Conservation (phyloP, 331 rosid genomes). For the Arachis monticola region DNA sequence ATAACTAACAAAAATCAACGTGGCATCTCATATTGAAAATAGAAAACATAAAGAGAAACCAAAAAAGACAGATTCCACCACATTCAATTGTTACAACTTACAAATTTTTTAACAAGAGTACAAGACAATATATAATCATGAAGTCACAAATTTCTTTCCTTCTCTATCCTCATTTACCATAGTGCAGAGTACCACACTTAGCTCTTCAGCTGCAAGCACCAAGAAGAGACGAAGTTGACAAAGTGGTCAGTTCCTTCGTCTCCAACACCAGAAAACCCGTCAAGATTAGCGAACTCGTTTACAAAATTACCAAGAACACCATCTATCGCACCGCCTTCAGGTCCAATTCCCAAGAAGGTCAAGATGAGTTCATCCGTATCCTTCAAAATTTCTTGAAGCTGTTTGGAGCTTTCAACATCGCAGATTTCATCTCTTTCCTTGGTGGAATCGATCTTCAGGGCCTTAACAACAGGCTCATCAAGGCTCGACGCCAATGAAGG, state of each 20-base stretch:
- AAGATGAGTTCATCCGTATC: conserved; percentile 74
- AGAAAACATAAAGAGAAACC: too few relatives aligned
- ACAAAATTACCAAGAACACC: conserved; percentile 63
- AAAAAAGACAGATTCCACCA: too few relatives aligned
- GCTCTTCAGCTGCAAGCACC: conserved; percentile 82
- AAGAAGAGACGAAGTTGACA: conserved; percentile 79
- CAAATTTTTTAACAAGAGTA: too few relatives aligned
- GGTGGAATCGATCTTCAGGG: conserved; percentile 75
- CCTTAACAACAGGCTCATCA: conserved; percentile 53
- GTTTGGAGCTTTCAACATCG: conserved; percentile 88
- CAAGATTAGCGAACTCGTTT: conserved; percentile 73
- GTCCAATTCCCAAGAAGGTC: conserved; percentile 58
- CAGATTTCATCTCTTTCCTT: conserved; percentile 70
- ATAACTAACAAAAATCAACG: too few relatives aligned
- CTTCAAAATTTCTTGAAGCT: conserved; percentile 83
- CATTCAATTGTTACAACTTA: too few relatives aligned
- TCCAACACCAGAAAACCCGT: conserved; percentile 43
- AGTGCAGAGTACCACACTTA: not conserved
- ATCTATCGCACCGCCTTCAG: conserved; percentile 86
- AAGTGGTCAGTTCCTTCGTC: conserved; percentile 30
- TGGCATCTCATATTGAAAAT: too few relatives aligned
- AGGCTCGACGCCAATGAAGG: conserved; percentile 50
- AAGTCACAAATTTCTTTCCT: too few relatives aligned
- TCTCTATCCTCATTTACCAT: too few relatives aligned
- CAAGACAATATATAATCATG: too few relatives aligned